These are phyloP conservation scores for Thalassiosira mediterranea DNA, from an alignment of 352 stramenopile genomes.

Conservation along the genomic window DNA sequence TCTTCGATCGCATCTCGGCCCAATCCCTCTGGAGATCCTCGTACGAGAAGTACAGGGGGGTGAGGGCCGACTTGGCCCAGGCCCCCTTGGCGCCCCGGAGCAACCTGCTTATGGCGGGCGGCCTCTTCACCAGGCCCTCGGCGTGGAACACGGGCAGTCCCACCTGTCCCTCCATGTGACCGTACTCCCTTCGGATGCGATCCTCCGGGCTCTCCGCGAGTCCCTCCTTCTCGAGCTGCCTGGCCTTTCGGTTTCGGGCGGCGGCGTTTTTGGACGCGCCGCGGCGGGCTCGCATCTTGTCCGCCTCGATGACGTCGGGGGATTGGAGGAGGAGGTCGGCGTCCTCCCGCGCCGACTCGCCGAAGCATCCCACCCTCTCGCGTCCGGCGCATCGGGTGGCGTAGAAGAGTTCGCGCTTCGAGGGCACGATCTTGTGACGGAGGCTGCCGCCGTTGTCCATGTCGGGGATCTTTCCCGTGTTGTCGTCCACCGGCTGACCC, in stretches of 20 bases:
- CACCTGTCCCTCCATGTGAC: constrained; percentile 74
- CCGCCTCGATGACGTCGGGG: constrained; percentile 49
- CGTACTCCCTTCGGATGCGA: constrained; percentile 50
- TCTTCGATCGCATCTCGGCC: constrained; percentile 51
- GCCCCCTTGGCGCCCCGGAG: constrained; percentile 36
- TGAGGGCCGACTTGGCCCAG: constrained; percentile 35
- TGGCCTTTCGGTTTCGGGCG: constrained; percentile 16
- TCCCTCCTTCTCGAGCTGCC: constrained; percentile 38
- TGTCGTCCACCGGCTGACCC: constrained; percentile 65
- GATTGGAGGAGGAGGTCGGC: constrained; percentile 52
- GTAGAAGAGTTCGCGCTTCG: constrained; percentile 79
- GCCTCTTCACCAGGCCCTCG: constrained; percentile 53
- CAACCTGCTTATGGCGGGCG: constrained; percentile 25
- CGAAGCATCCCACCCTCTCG: constrained; percentile 74
- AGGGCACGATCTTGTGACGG: constrained; percentile 79
- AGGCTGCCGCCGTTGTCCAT: constrained; percentile 65
- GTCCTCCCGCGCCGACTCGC: constrained; percentile 46
- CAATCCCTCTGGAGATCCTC: constrained; percentile 77
- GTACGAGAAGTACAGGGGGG: constrained; percentile 80
- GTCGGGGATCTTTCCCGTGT: constrained; percentile 57
- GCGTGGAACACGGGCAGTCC: constrained; percentile 79
- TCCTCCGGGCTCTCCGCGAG: constrained; percentile 36
- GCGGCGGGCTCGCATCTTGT: constrained; percentile 48
- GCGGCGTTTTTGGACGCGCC: constrained; percentile 40
- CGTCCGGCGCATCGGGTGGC: constrained; percentile 65